A percentile compares a stretch with the other conserved stretches of the same genome.
phyloP scores from a whole-genome alignment of 1,139 yeast species.

The Ogataea hybrid region DNA sequence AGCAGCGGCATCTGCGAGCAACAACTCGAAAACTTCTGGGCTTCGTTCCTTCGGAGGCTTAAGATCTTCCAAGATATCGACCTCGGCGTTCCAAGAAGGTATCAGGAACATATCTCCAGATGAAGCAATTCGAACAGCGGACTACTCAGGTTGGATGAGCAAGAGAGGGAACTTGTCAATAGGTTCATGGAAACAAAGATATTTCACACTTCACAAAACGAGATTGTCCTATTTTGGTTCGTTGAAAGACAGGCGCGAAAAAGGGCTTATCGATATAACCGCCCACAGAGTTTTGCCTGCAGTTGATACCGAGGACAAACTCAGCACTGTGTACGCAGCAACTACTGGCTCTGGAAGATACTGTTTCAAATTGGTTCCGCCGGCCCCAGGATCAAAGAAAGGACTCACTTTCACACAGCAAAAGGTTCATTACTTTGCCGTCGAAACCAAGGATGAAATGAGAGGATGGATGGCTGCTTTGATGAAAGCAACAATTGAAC shows the following conservation, averaged over 20 bases:
- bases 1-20: slow-evolving; percentile 11
- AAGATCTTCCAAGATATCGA: slow-evolving; percentile 51
- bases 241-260: slow-evolving; percentile 78
- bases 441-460: no score
- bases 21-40: slow-evolving; percentile 14
- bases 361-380: no score
- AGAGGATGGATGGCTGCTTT: no score
- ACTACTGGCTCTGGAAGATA: no score
- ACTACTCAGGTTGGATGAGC: slow-evolving; percentile 91
- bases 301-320: slow-evolving; percentile 58
- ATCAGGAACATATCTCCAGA: slow-evolving; percentile 72
- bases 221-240: slow-evolving; percentile 83
- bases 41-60: slow-evolving; percentile 23
- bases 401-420: no score
- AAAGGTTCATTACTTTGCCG: no score
- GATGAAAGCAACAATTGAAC: no score
- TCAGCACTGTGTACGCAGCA: no score
- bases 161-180: slow-evolving; percentile 84
- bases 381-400: no score
- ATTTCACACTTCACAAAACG: slow-evolving; percentile 88
- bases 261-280: slow-evolving; percentile 92
- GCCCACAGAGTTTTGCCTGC: slow-evolving; percentile 89
- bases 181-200: slow-evolving; percentile 89
- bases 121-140: slow-evolving; percentile 75
- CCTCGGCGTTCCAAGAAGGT: slow-evolving; percentile 95